Conservation (phyloP, 768 basidiomycete species). For the Rhodosporidiobolus sp. region DNA sequence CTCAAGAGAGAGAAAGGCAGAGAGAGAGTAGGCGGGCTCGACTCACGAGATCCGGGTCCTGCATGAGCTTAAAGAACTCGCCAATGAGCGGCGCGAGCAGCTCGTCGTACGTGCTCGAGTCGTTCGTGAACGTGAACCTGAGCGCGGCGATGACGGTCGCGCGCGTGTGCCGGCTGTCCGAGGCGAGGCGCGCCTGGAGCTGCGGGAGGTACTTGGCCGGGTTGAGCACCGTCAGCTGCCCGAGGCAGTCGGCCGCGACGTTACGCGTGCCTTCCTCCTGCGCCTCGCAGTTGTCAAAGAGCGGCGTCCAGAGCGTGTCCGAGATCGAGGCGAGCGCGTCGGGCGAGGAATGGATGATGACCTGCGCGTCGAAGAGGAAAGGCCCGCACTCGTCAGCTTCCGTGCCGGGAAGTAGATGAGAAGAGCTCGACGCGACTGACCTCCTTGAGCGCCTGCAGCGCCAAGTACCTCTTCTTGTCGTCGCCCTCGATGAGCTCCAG, state of each 20-base stretch:
- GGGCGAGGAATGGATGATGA: slow-evolving; percentile 84
- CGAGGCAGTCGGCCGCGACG: slow-evolving; percentile 92
- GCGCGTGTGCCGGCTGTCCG: slow-evolving; percentile 38
- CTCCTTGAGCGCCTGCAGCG: slow-evolving; percentile 91
- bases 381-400: too few relatives aligned
- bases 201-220: slow-evolving; percentile 88
- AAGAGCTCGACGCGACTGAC: slow-evolving; percentile 50
- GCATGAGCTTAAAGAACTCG: slow-evolving; percentile 82
- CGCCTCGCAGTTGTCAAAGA: slow-evolving; percentile 80
- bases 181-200: slow-evolving; percentile 59
- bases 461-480: slow-evolving; percentile 72
- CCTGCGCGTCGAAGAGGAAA: slow-evolving; percentile 55
- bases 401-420: too few relatives aligned
- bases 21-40: neutral
- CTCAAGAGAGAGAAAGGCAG: slow-evolving; percentile 13
- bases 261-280: slow-evolving; percentile 85
- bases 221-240: slow-evolving; percentile 87
- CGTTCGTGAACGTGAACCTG: slow-evolving; percentile 84
- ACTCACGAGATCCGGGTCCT: slow-evolving; percentile 63
- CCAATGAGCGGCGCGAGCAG: slow-evolving; percentile 80
- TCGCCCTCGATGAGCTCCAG: slow-evolving; percentile 60
- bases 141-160: slow-evolving; percentile 64
- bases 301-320: slow-evolving; percentile 82
- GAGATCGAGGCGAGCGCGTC: slow-evolving; percentile 81
- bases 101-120: slow-evolving; percentile 79